Evolutionary conservation across 352 stramenopile genomes (phyloP).

Genomic region (Pythium aquatile): DNA sequence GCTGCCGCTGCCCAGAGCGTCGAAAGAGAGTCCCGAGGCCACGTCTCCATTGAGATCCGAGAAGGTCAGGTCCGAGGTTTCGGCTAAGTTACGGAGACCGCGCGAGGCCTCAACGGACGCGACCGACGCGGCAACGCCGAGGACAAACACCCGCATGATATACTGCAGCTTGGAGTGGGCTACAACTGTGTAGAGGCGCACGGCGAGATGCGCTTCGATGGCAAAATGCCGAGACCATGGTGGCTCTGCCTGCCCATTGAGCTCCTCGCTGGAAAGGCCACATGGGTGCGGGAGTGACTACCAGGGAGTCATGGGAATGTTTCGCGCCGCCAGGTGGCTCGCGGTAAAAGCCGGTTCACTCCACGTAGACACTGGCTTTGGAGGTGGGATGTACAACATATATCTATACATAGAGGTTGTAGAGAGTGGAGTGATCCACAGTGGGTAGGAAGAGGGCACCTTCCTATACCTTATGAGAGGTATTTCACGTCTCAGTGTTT

Average conservation of each 20-base stretch:
- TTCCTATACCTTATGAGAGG: not conserved
- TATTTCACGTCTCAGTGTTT: not conserved
- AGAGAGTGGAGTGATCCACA: too few relatives aligned
- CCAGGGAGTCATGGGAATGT: not conserved
- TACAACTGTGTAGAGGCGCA: not conserved
- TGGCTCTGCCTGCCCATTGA: not conserved
- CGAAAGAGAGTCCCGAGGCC: conserved; percentile 14
- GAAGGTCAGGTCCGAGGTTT: conserved; percentile 16
- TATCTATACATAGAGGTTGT: not conserved
- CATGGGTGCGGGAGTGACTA: not conserved
- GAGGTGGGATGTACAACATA: not conserved
- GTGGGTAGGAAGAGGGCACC: not conserved
- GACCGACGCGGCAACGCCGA: not conserved
- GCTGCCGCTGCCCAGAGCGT: not conserved
- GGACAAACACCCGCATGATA: not conserved
- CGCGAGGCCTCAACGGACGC: not conserved
- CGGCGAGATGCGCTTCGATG: not conserved
- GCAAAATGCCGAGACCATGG: not conserved
- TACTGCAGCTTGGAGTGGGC: not conserved
- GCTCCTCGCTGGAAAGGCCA: not conserved
- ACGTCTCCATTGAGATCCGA: conserved; percentile 13
- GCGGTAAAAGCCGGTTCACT: not conserved
- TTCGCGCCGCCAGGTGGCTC: not conserved
- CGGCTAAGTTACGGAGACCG: conserved; percentile 8
- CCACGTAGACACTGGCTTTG: not conserved